phyloP scores from a whole-genome alignment of 176 grass and related monocot species.

The Melocanna baccifera region DNA sequence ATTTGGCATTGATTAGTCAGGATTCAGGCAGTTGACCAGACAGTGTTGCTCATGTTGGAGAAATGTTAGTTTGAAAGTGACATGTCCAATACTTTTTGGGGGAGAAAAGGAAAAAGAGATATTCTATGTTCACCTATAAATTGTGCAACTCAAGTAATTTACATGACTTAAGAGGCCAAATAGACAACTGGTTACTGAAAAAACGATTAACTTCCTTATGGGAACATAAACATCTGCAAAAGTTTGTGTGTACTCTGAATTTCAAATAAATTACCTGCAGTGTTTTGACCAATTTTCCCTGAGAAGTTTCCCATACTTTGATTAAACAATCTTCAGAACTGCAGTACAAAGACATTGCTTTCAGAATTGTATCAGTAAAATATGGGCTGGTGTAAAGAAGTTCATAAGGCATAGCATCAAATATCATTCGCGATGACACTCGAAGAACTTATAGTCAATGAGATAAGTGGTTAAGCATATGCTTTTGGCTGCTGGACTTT shows the following conservation, averaged over 20 bases:
- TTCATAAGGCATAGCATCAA: background rate
- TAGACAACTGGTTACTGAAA: background rate
- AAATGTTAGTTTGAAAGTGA: background rate
- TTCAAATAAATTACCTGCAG: constrained; percentile 60
- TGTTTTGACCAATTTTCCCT: constrained; percentile 93
- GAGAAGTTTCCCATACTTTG: constrained; percentile 96
- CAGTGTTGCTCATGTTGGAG: background rate
- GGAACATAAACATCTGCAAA: background rate
- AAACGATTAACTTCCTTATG: background rate
- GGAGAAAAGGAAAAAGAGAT: background rate
- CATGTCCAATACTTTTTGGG: background rate
- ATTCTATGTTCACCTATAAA: background rate
- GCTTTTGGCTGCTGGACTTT: background rate
- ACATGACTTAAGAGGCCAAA: background rate
- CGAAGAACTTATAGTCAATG: background rate
- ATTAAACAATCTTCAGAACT: constrained; percentile 97
- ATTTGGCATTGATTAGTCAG: background rate
- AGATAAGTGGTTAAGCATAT: background rate
- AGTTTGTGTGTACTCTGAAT: background rate
- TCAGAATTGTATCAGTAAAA: constrained; percentile 16
- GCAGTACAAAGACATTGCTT: constrained; percentile 17
- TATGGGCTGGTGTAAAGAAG: background rate
- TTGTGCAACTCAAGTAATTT: background rate
- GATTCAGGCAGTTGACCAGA: background rate
- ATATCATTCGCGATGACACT: background rate